A percentile compares a stretch with the other conserved stretches of the same genome.
phyloP scores from a whole-genome alignment of 2,329 filamentous ascomycete species.

The Amauroascus niger region DNA sequence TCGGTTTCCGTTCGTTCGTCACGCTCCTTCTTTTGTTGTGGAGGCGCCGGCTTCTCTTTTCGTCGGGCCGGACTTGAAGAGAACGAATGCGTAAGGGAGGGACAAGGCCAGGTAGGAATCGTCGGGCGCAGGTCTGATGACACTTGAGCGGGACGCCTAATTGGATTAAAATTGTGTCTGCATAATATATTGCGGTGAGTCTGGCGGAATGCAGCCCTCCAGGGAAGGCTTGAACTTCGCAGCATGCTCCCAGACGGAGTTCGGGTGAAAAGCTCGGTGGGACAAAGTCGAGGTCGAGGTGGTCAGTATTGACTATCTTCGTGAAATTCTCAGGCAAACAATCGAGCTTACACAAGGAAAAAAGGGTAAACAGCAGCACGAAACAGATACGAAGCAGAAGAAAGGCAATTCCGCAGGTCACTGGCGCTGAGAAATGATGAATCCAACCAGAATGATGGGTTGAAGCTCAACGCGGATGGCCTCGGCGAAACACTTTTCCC shows the following conservation, averaged over 20 bases:
- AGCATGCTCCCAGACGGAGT: slow-evolving; percentile 44
- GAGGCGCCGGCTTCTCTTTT: slow-evolving; percentile 49
- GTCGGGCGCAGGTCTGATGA: slow-evolving; percentile 11
- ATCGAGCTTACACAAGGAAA: background rate
- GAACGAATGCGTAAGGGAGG: slow-evolving; percentile 33
- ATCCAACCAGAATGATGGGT: background rate
- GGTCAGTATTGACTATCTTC: background rate
- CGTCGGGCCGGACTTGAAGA: slow-evolving; percentile 40
- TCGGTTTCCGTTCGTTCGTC: slow-evolving; percentile 38
- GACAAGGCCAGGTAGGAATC: slow-evolving; percentile 17
- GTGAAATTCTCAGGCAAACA: background rate
- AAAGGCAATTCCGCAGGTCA: background rate
- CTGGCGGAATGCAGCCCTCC: slow-evolving; percentile 51
- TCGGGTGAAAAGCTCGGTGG: background rate
- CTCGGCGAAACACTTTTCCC: slow-evolving; percentile 25
- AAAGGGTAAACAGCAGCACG: background rate
- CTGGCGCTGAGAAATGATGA: background rate
- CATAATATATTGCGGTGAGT: slow-evolving; percentile 36
- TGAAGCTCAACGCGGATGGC: background rate
- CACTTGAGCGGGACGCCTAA: slow-evolving; percentile 26
- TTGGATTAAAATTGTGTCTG: slow-evolving; percentile 26
- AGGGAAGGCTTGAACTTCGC: slow-evolving; percentile 55
- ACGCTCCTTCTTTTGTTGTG: slow-evolving; percentile 34
- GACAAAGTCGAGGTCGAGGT: background rate
- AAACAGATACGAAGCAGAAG: slow-evolving; percentile 8